A percentile compares a stretch with the other conserved stretches of the same genome.
phyloP scores from a whole-genome alignment of 257 asterid species.

The Galeopsis tetrahit region DNA sequence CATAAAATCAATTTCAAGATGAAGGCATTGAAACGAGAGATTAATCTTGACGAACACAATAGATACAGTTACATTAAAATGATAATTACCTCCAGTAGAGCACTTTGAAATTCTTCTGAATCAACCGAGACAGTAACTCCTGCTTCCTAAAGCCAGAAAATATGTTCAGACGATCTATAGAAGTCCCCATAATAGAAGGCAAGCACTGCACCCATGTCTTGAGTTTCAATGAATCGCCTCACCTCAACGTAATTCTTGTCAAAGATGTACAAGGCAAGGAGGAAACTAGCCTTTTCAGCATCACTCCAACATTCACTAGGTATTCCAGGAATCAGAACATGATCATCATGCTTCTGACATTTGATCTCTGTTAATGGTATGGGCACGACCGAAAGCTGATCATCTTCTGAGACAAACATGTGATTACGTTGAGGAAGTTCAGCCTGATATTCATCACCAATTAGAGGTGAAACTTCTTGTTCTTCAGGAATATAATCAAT shows the following conservation, averaged over 20 bases:
- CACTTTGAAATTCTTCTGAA: conserved; percentile 50
- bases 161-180: conserved; percentile 56
- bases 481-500: conserved; percentile 39
- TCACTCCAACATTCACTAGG: conserved; percentile 51
- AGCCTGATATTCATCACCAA: conserved; percentile 68
- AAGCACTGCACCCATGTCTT: conserved; percentile 52
- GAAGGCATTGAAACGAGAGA: neutral
- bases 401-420: conserved; percentile 22
- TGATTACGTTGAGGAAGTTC: conserved; percentile 48
- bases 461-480: conserved; percentile 54
- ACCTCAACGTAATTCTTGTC: conserved; percentile 64
- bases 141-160: conserved; percentile 76
- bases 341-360: conserved; percentile 31
- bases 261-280: conserved; percentile 67
- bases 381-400: conserved; percentile 6
- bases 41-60: neutral
- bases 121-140: conserved; percentile 63
- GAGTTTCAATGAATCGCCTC: conserved; percentile 55
- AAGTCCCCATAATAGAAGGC: conserved; percentile 67
- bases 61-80: neutral
- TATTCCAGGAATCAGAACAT: conserved; percentile 53
- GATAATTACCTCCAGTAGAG: conserved; percentile 57
- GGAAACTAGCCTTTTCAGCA: conserved; percentile 55
- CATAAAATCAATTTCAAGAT: conserved; percentile 28
- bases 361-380: conserved; percentile 43